These are phyloP conservation scores for Prillingera fragicola DNA, from an alignment of 1,284 basidiomycete species.

Conservation along the genomic window DNA sequence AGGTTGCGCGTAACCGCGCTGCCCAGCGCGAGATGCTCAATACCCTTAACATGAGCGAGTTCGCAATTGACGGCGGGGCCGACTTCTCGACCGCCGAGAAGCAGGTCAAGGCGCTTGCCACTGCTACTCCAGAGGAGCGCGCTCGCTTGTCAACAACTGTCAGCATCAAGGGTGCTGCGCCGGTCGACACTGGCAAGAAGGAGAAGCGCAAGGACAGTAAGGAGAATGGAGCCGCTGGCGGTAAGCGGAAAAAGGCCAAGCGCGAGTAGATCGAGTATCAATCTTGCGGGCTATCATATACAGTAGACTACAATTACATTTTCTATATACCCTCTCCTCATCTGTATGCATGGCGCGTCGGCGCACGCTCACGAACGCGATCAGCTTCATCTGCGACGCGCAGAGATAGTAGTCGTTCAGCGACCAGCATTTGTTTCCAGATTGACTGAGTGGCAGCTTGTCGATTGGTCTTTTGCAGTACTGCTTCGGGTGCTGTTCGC, in stretches of 20 bases:
- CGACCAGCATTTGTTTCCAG: slow-evolving; percentile 13
- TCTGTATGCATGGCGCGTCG: slow-evolving; percentile 6
- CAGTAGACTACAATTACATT: slow-evolving; percentile 2
- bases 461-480: no score
- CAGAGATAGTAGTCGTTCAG: slow-evolving; percentile 8
- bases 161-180: slow-evolving; percentile 60
- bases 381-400: no score
- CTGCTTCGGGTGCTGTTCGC: no score
- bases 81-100: slow-evolving; percentile 71
- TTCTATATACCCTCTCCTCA: slow-evolving; percentile 1
- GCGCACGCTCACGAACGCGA: no score
- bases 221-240: no score
- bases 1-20: slow-evolving; percentile 40
- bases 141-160: slow-evolving; percentile 62
- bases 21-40: slow-evolving; percentile 75
- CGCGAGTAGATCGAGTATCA: slow-evolving; percentile 23
- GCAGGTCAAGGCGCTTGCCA: slow-evolving; percentile 57
- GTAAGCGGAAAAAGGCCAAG: slow-evolving; percentile 33
- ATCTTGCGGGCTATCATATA: background rate
- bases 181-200: slow-evolving; percentile 54
- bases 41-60: slow-evolving; percentile 77
- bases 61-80: slow-evolving; percentile 65
- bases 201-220: slow-evolving; percentile 45
- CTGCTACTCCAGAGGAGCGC: slow-evolving; percentile 37
- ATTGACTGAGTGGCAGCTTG: slow-evolving; percentile 1